Evolutionary conservation across 345 rosid genomes (phyloP).

Genomic region (Camelina neglecta): DNA sequence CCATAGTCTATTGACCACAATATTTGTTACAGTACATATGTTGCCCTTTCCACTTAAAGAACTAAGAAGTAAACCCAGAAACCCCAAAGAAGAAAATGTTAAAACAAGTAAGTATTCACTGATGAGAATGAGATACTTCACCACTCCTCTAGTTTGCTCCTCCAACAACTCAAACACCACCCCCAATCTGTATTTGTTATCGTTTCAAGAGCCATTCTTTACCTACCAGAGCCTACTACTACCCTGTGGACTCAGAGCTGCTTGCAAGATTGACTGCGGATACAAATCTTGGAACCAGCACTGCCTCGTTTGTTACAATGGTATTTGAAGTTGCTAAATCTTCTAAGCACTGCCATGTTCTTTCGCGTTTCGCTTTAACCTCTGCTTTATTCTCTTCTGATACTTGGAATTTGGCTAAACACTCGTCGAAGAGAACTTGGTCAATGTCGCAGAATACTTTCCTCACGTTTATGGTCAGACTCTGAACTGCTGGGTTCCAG

Average conservation of each 20-base stretch:
- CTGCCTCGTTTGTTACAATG: conserved; percentile 52
- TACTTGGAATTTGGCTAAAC: conserved; percentile 63
- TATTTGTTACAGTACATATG: conserved; percentile 38
- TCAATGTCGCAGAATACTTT: conserved; percentile 64
- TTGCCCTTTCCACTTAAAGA: conserved; percentile 30
- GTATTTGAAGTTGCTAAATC: conserved; percentile 63
- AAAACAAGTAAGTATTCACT: conserved; percentile 25
- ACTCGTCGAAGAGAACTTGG: conserved; percentile 69
- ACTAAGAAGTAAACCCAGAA: conserved; percentile 24
- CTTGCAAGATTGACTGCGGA: conserved; percentile 57
- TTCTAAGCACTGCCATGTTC: conserved; percentile 70
- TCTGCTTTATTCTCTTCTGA: conserved; percentile 61
- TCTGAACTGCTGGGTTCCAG: conserved; percentile 74
- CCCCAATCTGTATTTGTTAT: conserved; percentile 25
- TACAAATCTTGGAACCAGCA: conserved; percentile 55
- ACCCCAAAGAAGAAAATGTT: neutral
- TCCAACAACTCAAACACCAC: conserved; percentile 19
- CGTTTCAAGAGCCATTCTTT: conserved; percentile 13
- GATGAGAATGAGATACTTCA: conserved; percentile 31
- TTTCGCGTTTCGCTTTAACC: conserved; percentile 55
- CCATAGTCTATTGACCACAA: conserved; percentile 3
- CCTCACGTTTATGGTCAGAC: conserved; percentile 61
- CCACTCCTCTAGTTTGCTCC: neutral
- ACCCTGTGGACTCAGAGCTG: conserved; percentile 34
- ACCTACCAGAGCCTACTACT: conserved; percentile 34